Evolutionary conservation across 169 alveolate species (phyloP), one percentile per base, ranked within the genome.

Genomic region (Babesia ovata): DNA sequence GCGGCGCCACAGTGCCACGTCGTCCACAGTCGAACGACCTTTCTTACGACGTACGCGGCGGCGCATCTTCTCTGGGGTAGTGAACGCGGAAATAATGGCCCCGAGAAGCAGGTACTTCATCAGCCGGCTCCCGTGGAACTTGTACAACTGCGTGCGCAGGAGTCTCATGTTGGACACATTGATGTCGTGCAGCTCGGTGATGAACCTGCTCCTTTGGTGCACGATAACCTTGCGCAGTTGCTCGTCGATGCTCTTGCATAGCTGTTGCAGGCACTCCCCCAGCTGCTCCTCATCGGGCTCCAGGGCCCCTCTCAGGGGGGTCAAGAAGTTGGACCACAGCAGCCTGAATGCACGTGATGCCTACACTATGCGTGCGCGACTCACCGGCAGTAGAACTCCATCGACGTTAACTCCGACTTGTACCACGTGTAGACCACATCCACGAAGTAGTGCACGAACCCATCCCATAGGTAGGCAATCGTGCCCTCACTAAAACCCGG

Each of bases 61-160:
- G 11, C 56, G 63, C 33, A 67, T 17, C 65, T 4, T n/a, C n/a
- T 50, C 54, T 0, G 66, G 76, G n/a, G 45, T 36, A 44, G 11
- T 8, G 36, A 75, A n/a, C n/a, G 84, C 42, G 17, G 84, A 44
- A 11, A 75, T 65, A 14, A 74, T 33, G 12, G 84, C 84, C 13
- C 84, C 84, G 44, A 75, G 44, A 7, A 75, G 22, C 19, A 75
- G 57, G 59, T 75, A 75, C 61, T 75, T 75, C 17, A 78, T 39
- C 59, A 75, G 58, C 7, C 78, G 66, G 67, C 78, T 63, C 66
- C 84, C 84, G 69, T 75, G 63, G 77, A 75, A 75, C 76, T 75
- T 75, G 69, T 75, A 22, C 59, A 54, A 42, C 63, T 17, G 76
- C 58, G 52, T 67, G 9, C 65, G 66, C 33, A n/a, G 44, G 8